A percentile compares a stretch with the other conserved stretches of the same genome.
phyloP scores from a whole-genome alignment of 768 basidiomycete genomes.

The Tricholoma hemisulphureum region DNA sequence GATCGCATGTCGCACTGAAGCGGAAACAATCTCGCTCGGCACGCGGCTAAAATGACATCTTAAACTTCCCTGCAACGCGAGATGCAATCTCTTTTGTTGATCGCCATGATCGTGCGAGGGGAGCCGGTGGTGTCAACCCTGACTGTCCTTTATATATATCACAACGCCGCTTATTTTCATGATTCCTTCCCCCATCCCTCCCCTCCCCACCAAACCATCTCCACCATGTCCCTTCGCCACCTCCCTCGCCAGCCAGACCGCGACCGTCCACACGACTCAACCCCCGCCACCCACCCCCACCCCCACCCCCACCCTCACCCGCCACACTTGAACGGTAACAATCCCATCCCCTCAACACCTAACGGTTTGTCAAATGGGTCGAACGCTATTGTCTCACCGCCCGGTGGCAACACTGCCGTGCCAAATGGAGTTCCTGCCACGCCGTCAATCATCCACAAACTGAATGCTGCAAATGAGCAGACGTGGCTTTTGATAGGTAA shows the following conservation, averaged over 20 bases:
- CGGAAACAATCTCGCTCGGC: constrained; percentile 50
- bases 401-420: constrained; percentile 36
- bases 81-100: constrained; percentile 51
- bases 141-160: constrained; percentile 58
- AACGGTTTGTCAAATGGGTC: constrained; percentile 43
- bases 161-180: constrained; percentile 40
- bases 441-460: constrained; percentile 62
- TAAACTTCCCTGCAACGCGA: constrained; percentile 40
- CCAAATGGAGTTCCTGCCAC: constrained; percentile 33
- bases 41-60: constrained; percentile 52
- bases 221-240: constrained; percentile 56
- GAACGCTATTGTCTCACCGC: constrained; percentile 47
- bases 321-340: constrained; percentile 56
- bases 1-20: constrained; percentile 36
- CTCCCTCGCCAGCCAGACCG: constrained; percentile 57
- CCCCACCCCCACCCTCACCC: constrained; percentile 35
- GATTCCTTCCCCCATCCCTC: constrained; percentile 50
- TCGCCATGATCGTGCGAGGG: constrained; percentile 68
- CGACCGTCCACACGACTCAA: constrained; percentile 65
- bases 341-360: constrained; percentile 45
- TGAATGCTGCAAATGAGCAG: constrained; percentile 86
- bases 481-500: constrained; percentile 93
- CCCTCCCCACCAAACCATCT: constrained; percentile 33
- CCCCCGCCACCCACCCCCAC: constrained; percentile 33
- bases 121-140: constrained; percentile 42